Percentiles rank a stretch among this genome's conserved stretches.
Evolutionary conservation across 1,139 yeast genomes (phyloP).

Genomic region (Suhomyces bolitotheri): DNA sequence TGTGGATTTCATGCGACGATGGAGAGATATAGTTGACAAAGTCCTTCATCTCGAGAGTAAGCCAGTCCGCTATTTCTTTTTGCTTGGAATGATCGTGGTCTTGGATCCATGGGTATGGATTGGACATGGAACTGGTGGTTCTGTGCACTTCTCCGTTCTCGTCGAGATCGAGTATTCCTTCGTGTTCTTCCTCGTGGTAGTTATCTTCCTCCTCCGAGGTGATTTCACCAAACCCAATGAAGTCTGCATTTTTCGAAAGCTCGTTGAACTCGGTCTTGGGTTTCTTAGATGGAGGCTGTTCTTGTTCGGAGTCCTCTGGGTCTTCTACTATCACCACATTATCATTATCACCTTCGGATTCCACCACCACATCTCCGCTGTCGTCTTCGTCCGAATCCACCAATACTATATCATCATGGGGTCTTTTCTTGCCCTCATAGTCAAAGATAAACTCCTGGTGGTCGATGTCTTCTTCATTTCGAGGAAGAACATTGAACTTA

Average conservation of each 20-base stretch:
- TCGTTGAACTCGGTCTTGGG: conserved; percentile 24
- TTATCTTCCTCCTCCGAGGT: conserved; percentile 44
- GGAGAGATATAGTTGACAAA: conserved; percentile 89
- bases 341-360: conserved; percentile 34
- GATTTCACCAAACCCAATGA: conserved; percentile 60
- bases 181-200: conserved; percentile 29
- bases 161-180: conserved; percentile 13
- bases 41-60: conserved; percentile 83
- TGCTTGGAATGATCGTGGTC: conserved; percentile 74
- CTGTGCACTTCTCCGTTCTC: conserved; percentile 29
- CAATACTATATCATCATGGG: conserved; percentile 23
- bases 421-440: conserved; percentile 19
- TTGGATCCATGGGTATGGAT: conserved; percentile 75
- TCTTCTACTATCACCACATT: conserved; percentile 18
- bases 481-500: conserved; percentile 22
- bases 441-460: conserved; percentile 22
- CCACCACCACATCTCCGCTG: conserved; percentile 35
- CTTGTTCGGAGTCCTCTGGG: conserved; percentile 15
- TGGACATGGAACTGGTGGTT: conserved; percentile 20
- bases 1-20: conserved; percentile 66
- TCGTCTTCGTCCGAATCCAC: conserved; percentile 28
- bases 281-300: conserved; percentile 19
- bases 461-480: conserved; percentile 23
- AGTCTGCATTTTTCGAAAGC: conserved; percentile 54
- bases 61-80: conserved; percentile 81